phyloP scores from a whole-genome alignment of 805 yeast species.

The Candida lessepsii region DNA sequence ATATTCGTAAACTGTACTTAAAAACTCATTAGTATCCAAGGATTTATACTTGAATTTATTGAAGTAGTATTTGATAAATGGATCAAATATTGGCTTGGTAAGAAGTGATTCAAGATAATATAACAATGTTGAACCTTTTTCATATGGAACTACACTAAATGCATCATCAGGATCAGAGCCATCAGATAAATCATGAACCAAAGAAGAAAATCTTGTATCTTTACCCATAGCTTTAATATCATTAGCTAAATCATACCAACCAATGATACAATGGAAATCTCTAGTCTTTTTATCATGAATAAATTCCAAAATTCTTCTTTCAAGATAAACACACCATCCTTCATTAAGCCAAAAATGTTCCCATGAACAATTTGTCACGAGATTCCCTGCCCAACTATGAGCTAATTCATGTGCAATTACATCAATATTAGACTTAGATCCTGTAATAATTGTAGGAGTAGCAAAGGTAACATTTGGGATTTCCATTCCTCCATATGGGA shows the following conservation, averaged over 20 bases:
- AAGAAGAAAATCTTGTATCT: slow-evolving; percentile 52
- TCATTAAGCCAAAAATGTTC: slow-evolving; percentile 94
- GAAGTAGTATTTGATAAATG: slow-evolving; percentile 79
- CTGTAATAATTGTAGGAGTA: slow-evolving; percentile 82
- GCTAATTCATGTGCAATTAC: slow-evolving; percentile 93
- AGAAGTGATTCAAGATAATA: slow-evolving; percentile 68
- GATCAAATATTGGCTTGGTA: slow-evolving; percentile 65
- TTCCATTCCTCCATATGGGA: slow-evolving; percentile 95
- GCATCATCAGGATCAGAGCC: slow-evolving; percentile 86
- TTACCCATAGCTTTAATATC: slow-evolving; percentile 66
- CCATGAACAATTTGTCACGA: slow-evolving; percentile 89
- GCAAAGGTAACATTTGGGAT: slow-evolving; percentile 89
- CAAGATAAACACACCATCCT: slow-evolving; percentile 94
- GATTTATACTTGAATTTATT: slow-evolving; percentile 64
- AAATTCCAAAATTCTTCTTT: slow-evolving; percentile 74
- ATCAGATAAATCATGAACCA: slow-evolving; percentile 70
- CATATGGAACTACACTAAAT: slow-evolving; percentile 85
- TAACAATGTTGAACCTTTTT: slow-evolving; percentile 81
- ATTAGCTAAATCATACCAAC: slow-evolving; percentile 79
- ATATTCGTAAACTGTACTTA: slow-evolving; percentile 71
- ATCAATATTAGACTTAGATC: slow-evolving; percentile 81
- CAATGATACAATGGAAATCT: slow-evolving; percentile 80
- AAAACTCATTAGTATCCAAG: slow-evolving; percentile 77
- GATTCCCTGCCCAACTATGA: slow-evolving; percentile 90
- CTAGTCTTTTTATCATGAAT: slow-evolving; percentile 78